These are phyloP conservation scores for Globisporangium splendens DNA, from an alignment of 352 stramenopile genomes.

Conservation along the genomic window DNA sequence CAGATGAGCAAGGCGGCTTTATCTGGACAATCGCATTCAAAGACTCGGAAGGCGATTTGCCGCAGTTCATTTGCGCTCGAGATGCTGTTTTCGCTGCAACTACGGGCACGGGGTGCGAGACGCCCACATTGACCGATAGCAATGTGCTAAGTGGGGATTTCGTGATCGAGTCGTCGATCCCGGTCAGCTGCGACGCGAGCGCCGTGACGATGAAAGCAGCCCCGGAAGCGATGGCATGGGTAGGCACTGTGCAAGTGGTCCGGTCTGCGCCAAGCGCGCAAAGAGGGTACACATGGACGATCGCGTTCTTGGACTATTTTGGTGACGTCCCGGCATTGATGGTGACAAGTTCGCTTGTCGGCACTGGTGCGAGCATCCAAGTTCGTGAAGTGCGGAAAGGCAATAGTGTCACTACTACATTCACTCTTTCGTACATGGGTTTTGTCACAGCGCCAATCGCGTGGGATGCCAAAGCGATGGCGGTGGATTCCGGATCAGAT, in stretches of 20 bases:
- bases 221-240: slow-evolving; percentile 59
- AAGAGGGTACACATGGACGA: slow-evolving; percentile 66
- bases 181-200: slow-evolving; percentile 56
- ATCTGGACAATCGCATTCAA: slow-evolving; percentile 77
- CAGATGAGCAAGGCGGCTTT: slow-evolving; percentile 62
- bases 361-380: slow-evolving; percentile 50
- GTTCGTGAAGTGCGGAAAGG: slow-evolving; percentile 68
- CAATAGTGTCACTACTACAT: slow-evolving; percentile 59
- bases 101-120: slow-evolving; percentile 35
- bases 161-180: slow-evolving; percentile 52
- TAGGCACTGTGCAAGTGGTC: slow-evolving; percentile 57
- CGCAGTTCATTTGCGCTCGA: slow-evolving; percentile 67
- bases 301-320: slow-evolving; percentile 73
- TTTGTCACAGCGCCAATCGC: slow-evolving; percentile 36
- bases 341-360: slow-evolving; percentile 59
- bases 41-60: slow-evolving; percentile 58
- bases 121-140: slow-evolving; percentile 63
- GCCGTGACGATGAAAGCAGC: slow-evolving; percentile 37
- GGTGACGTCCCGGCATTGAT: slow-evolving; percentile 57
- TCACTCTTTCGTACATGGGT: slow-evolving; percentile 51
- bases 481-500: slow-evolving; percentile 31
- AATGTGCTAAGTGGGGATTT: slow-evolving; percentile 76
- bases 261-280: slow-evolving; percentile 46
- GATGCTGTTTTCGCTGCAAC: slow-evolving; percentile 34
- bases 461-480: slow-evolving; percentile 42